Percentiles rank a stretch among this genome's conserved stretches.
phyloP scores from a whole-genome alignment of 768 basidiomycete species.

The Dacryopinax primogenitus region DNA sequence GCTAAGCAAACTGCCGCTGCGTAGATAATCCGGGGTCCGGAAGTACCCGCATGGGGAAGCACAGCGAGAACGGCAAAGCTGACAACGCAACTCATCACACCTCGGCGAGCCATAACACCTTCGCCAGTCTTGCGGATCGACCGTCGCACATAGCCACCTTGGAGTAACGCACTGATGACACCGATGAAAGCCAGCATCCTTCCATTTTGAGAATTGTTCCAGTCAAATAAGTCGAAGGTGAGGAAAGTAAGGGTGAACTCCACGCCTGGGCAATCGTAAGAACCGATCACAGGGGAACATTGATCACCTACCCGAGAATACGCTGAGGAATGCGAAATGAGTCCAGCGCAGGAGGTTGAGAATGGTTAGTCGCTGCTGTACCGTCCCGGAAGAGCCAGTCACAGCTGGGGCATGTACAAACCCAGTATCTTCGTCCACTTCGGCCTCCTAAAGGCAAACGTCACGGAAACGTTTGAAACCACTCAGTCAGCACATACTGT shows the following conservation, averaged over 20 bases:
- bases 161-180: constrained; percentile 74
- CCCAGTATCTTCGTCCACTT: constrained; percentile 5
- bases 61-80: constrained; percentile 59
- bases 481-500: not conserved
- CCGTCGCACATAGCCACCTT: constrained; percentile 89
- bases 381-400: constrained; percentile 10
- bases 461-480: not conserved
- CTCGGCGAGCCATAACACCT: constrained; percentile 68
- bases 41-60: constrained; percentile 42
- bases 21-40: constrained; percentile 22
- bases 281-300: not conserved
- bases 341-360: constrained; percentile 50
- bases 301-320: constrained; percentile 56
- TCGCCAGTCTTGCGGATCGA: constrained; percentile 63
- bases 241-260: constrained; percentile 96
- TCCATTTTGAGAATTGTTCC: constrained; percentile 82
- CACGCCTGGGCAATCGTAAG: constrained; percentile 39
- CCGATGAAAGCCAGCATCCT: constrained; percentile 76
- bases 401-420: not conserved
- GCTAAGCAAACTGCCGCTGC: constrained; percentile 74
- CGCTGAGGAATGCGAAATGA: constrained; percentile 74
- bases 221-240: constrained; percentile 79
- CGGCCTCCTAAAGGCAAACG: not conserved
- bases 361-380: constrained; percentile 34
- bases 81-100: constrained; percentile 57